Conservation (phyloP, 2,329 filamentous ascomycete genomes). For the Epicoccum nigrum region DNA sequence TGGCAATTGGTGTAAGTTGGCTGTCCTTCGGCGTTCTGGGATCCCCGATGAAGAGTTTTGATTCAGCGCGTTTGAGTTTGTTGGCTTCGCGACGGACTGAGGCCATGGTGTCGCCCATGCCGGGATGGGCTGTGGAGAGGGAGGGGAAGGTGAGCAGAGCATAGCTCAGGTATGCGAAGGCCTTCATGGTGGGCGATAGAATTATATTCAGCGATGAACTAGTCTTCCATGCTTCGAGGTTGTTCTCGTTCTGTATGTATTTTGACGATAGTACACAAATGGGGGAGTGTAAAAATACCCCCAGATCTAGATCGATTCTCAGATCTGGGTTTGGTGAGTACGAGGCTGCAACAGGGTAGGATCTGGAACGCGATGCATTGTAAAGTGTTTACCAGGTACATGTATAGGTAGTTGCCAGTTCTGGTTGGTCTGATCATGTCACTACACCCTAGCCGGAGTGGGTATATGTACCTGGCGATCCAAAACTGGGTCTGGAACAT, state of each 20-base stretch:
- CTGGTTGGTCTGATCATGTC: not conserved
- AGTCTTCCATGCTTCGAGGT: not conserved
- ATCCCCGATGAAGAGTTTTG: conserved; percentile 33
- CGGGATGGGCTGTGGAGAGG: conserved; percentile 18
- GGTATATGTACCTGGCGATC: conserved; percentile 9
- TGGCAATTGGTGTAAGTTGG: conserved; percentile 20
- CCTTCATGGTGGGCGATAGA: not conserved
- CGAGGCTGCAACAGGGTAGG: not conserved
- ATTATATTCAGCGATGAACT: not conserved
- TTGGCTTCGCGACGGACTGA: conserved; percentile 14
- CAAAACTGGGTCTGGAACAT: not conserved
- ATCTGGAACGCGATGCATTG: conserved; percentile 1
- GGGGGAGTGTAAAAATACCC: not conserved
- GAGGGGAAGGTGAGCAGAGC: conserved; percentile 15
- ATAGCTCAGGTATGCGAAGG: not conserved
- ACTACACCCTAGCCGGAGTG: conserved; percentile 5
- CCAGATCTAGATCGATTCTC: not conserved
- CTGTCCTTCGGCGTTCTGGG: conserved; percentile 20
- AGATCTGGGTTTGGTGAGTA: conserved; percentile 1
- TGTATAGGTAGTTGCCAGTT: conserved; percentile 1
- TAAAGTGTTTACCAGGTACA: conserved; percentile 3
- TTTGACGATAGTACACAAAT: too few species aligned
- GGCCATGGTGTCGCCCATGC: conserved; percentile 22
- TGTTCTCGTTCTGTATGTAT: not conserved
- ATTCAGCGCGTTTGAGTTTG: conserved; percentile 20